Base-by-base conservation (phyloP, 495 filamentous ascomycete genomes). In the Penicillium pancosmium region DNA sequence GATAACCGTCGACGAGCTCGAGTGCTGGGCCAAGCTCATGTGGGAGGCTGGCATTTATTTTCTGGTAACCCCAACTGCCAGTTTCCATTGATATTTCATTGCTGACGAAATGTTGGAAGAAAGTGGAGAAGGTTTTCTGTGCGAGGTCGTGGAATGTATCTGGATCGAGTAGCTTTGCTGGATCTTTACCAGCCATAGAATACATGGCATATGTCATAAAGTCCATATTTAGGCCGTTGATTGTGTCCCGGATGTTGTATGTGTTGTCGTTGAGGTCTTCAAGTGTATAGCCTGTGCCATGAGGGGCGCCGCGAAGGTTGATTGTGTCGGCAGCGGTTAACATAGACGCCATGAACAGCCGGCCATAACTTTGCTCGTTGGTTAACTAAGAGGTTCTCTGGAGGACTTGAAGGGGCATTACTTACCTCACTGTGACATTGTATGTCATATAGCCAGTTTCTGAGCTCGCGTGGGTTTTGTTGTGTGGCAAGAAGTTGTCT, bases 31-130 rank as follows among this genome's bases (percentile, higher is more conserved):
- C 60, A 0, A 71, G 56, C 9, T 50, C 48, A 8, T 4, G 15
- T 2, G 68, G 66, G 1, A 70, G 52, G 43, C 56, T 71, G 23
- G 65, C 74, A 21, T 68, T 70, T 41, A 70, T 68, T 6, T 62
- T 52, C 41, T 71, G 74, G 52, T 66, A 78, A 6, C 33, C 60
- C 60, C 68, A 71, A 6, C 71, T 63, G 0, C 64, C 71, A n/a
- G 46, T 68, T 25, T 55, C 43, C 19, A 59, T 34, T 15, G 62
- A 63, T 13, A 72, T 44, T 18, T 74, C 65, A 18, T 56, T 66
- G 49, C 63, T 66, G 16, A 69, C 71, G 38, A 69, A 76, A 16
- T 78, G 71, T 41, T 76, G 73, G 59, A 78, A 78, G 55, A 76
- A 72, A 1, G 66, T 66, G 0, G 66, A 53, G 62, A 71, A 78